Evolutionary conservation across 768 basidiomycete species (phyloP).

Genomic region (Kwoniella dejecticola): DNA sequence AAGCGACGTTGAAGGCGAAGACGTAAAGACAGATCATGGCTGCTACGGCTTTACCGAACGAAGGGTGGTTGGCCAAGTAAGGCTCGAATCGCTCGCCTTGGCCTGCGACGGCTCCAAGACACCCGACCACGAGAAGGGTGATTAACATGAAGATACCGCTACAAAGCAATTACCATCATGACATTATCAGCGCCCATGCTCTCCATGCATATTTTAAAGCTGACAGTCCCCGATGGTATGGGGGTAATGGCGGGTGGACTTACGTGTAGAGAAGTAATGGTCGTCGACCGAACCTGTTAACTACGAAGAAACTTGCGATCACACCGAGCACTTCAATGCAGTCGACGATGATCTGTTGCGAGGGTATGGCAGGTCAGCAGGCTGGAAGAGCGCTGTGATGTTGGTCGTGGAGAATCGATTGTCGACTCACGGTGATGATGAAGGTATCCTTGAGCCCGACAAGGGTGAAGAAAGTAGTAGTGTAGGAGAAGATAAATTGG

Average conservation of each 20-base stretch:
- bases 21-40: slow-evolving; percentile 54
- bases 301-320: slow-evolving; percentile 45
- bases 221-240: too few relatives aligned
- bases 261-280: slow-evolving; percentile 49
- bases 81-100: slow-evolving; percentile 34
- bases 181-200: not conserved
- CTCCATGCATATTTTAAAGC: too few relatives aligned
- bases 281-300: slow-evolving; percentile 51
- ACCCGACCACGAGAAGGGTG: slow-evolving; percentile 48
- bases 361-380: too few relatives aligned
- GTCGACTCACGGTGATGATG: slow-evolving; percentile 39
- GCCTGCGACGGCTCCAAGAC: slow-evolving; percentile 46
- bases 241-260: too few relatives aligned
- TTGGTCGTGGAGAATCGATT: too few relatives aligned
- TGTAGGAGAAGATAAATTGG: slow-evolving; percentile 51
- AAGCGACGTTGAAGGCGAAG: slow-evolving; percentile 55
- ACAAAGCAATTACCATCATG: not conserved
- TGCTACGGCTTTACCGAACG: slow-evolving; percentile 46
- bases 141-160: slow-evolving; percentile 51
- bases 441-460: slow-evolving; percentile 47
- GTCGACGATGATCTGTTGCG: slow-evolving; percentile 43
- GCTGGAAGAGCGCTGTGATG: too few relatives aligned
- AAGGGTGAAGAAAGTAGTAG: slow-evolving; percentile 44
- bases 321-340: slow-evolving; percentile 48
- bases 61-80: slow-evolving; percentile 32